Evolutionary conservation across 2,329 filamentous ascomycete species (phyloP).

Genomic region (Alternaria rosae): DNA sequence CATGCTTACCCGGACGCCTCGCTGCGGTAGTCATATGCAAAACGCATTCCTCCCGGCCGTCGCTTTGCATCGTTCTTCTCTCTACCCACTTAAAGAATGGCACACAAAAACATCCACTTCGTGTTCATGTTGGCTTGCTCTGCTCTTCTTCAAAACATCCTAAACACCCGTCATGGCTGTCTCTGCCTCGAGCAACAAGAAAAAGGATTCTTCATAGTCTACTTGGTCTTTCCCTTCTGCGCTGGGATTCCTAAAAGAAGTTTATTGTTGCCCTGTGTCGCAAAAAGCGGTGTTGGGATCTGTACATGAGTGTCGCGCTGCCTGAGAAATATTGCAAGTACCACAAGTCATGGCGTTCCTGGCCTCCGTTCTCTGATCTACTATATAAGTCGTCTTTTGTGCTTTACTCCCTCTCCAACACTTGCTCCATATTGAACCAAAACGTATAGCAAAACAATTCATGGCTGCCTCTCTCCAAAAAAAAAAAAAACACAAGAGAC

Average conservation of each 20-base stretch:
- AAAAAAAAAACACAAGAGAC: no score
- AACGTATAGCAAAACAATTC: rapidly evolving
- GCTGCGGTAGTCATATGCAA: not conserved
- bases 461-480: not conserved
- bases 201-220: not conserved
- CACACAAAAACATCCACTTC: no score
- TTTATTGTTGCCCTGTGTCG: no score
- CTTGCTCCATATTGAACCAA: not conserved
- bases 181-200: not conserved
- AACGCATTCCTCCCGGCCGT: not conserved
- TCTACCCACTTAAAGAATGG: not conserved
- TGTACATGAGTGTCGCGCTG: not conserved
- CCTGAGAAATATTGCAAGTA: not conserved
- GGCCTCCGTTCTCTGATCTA: rapidly evolving
- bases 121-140: not conserved
- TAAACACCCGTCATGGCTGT: not conserved
- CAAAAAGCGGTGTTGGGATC: no score
- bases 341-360: no score
- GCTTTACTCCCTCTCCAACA: not conserved
- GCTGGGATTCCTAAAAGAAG: not conserved
- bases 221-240: not conserved
- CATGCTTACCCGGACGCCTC: not conserved
- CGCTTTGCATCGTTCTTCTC: not conserved
- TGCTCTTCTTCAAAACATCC: not conserved
- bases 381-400: not conserved